These are phyloP conservation scores for Herpetomonas samuelpessoai DNA, from an alignment of 208 protist species.

Conservation along the genomic window DNA sequence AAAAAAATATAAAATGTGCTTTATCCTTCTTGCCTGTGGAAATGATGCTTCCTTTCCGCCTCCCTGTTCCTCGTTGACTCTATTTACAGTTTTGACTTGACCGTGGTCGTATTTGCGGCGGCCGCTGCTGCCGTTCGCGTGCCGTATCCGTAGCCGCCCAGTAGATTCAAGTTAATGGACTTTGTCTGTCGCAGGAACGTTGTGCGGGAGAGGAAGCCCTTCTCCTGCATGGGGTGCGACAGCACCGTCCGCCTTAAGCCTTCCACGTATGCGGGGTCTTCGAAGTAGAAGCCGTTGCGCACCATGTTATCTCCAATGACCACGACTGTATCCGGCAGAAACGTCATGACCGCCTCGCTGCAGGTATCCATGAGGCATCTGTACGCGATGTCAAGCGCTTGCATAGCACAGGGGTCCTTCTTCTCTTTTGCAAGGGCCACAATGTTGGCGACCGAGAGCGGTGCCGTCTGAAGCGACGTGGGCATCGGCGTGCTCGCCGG, in stretches of 20 bases:
- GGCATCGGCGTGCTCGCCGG: not conserved
- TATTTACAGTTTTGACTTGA: slow-evolving; percentile 14
- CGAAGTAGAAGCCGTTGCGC: slow-evolving; percentile 61
- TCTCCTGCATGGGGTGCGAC: slow-evolving; percentile 64
- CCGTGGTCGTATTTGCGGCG: slow-evolving; percentile 10
- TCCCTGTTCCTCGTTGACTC: not conserved
- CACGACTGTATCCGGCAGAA: slow-evolving; percentile 59
- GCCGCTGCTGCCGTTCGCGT: too few species aligned
- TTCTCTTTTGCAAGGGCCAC: slow-evolving; percentile 41
- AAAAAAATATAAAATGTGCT: too few species aligned
- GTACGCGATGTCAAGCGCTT: slow-evolving; percentile 49
- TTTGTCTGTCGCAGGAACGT: slow-evolving; percentile 66
- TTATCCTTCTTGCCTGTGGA: too few species aligned
- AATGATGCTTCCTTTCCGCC: too few species aligned
- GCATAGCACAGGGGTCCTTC: slow-evolving; percentile 32
- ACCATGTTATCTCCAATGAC: slow-evolving; percentile 68
- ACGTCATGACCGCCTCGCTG: slow-evolving; percentile 52
- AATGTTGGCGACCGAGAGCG: slow-evolving; percentile 31
- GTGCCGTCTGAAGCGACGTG: slow-evolving; percentile 8
- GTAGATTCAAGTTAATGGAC: slow-evolving; percentile 63
- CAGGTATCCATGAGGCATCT: slow-evolving; percentile 43
- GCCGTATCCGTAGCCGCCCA: slow-evolving; percentile 63
- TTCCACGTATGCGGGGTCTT: slow-evolving; percentile 28
- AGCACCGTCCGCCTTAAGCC: slow-evolving; percentile 26
- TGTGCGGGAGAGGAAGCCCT: slow-evolving; percentile 45